Base-by-base conservation (phyloP, 23 red algal genomes). In the Agarophyton chilense region DNA sequence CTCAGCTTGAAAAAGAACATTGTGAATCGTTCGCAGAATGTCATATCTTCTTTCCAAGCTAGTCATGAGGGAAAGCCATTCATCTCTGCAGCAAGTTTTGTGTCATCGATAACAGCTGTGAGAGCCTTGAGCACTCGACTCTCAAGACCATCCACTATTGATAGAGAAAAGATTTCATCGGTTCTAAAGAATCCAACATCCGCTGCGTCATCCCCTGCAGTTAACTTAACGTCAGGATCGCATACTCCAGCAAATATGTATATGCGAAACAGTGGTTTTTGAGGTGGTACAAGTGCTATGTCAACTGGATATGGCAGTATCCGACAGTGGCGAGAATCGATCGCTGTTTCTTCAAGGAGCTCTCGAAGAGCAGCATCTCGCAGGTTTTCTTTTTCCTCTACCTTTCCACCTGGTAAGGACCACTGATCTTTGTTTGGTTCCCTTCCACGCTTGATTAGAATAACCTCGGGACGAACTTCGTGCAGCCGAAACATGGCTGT, bases 361-460 rank as follows among this genome's bases (percentile, higher is more conserved):
- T 89, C 85, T 31, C 85, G 68, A 19, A 78, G 71, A 32, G 71
- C 71, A 40, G 85, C 85, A 31, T 60, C 35, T 53, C 24, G 40
- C 22, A 77, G 71, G 21, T 49, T 49, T 47, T 89, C 85, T 29
- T 79, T 8, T 12, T 45, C 38, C 42, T 78, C 41, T 50, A 77
- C 67, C 18, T 41, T 60, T 10, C 85, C 85, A 33, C 85, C 85
- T 19, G 85, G 85, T 25, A 89, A 45, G 54, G 85, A 66, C 85
- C 85, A 89, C 17, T 78, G 53, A 24, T 35, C 67, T 51, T 65
- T 56, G 29, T 79, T 89, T 25, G 85, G 85, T 24, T 56, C 67
- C 14, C 35, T 89, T 39, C 85, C 85, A 24, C 85, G 85, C 45
- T 78, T 74, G 38, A 89, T 47, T 10, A 89, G 85, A 14, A 89